These are phyloP conservation scores for Apiospora rasikravindrae DNA, from an alignment of 2,329 filamentous ascomycete genomes.

Conservation along the genomic window DNA sequence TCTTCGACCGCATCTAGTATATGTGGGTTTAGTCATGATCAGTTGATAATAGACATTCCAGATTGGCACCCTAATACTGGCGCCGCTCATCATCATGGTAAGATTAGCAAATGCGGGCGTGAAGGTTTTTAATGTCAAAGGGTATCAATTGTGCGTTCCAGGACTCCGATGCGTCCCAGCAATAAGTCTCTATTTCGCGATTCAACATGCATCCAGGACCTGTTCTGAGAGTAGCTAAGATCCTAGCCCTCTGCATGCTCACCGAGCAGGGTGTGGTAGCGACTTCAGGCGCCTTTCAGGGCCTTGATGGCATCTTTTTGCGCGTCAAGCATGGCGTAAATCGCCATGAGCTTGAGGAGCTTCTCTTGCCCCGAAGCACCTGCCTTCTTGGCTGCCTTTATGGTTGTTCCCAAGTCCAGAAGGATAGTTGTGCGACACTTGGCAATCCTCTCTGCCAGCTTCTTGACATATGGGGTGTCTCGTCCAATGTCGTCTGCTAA, in stretches of 20 bases:
- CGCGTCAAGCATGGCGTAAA: slow-evolving; percentile 59
- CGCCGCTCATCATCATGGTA: not conserved
- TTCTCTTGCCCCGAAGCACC: slow-evolving; percentile 49
- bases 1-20: no score
- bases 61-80: not conserved
- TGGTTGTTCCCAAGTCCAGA: slow-evolving; percentile 58
- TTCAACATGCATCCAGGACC: not conserved
- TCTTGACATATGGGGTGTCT: slow-evolving; percentile 55
- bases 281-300: slow-evolving; percentile 46
- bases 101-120: not conserved
- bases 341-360: slow-evolving; percentile 55
- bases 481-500: slow-evolving; percentile 52
- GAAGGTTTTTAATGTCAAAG: not conserved
- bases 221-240: not conserved
- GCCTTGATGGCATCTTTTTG: slow-evolving; percentile 57
- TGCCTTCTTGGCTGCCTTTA: slow-evolving; percentile 48
- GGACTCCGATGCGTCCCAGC: not conserved
- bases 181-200: not conserved
- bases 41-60: no score
- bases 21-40: not conserved
- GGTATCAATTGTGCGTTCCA: not conserved
- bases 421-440: slow-evolving; percentile 62
- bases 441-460: slow-evolving; percentile 56
- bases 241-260: no score
- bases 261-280: not conserved